Conservation (phyloP, 768 basidiomycete species). For the Leccinum arenicola region DNA sequence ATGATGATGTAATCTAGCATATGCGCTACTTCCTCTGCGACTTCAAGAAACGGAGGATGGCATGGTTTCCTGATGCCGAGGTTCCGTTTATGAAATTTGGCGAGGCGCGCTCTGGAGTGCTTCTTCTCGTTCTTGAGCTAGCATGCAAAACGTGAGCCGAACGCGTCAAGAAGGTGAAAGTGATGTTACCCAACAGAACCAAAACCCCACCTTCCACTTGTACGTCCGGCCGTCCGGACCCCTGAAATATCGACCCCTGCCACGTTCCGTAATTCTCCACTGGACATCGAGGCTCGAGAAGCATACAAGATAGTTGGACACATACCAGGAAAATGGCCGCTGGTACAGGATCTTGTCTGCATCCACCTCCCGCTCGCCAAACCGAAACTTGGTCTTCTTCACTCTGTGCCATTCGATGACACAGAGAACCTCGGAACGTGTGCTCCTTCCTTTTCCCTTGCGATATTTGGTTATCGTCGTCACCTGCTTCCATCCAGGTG, state of each 20-base stretch:
- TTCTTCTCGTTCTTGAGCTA: slow-evolving; percentile 15
- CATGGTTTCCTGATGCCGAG: slow-evolving; percentile 16
- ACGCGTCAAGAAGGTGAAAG: background rate
- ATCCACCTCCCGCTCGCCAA: slow-evolving; percentile 21
- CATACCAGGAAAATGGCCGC: slow-evolving; percentile 13
- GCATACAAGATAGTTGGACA: background rate
- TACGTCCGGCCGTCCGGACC: slow-evolving; percentile 32
- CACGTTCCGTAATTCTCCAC: background rate
- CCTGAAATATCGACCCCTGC: slow-evolving; percentile 28
- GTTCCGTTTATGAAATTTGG: slow-evolving; percentile 19
- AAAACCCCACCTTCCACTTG: slow-evolving; percentile 29
- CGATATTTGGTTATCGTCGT: slow-evolving; percentile 11
- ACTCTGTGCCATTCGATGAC: slow-evolving; percentile 30
- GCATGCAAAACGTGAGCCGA: background rate
- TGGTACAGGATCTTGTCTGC: slow-evolving; percentile 14
- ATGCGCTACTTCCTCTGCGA: slow-evolving; percentile 23
- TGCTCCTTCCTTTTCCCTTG: background rate
- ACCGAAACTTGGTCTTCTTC: slow-evolving; percentile 26
- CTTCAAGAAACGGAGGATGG: slow-evolving; percentile 27
- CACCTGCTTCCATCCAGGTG: slow-evolving; percentile 12
- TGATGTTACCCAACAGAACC: slow-evolving; percentile 18
- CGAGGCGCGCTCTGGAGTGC: slow-evolving; percentile 12
- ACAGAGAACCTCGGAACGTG: slow-evolving; percentile 18
- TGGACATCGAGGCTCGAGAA: background rate
- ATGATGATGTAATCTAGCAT: slow-evolving; percentile 33